Conservation (phyloP, 192 early-diverging fungal genomes). For the Coemansia sp. region DNA sequence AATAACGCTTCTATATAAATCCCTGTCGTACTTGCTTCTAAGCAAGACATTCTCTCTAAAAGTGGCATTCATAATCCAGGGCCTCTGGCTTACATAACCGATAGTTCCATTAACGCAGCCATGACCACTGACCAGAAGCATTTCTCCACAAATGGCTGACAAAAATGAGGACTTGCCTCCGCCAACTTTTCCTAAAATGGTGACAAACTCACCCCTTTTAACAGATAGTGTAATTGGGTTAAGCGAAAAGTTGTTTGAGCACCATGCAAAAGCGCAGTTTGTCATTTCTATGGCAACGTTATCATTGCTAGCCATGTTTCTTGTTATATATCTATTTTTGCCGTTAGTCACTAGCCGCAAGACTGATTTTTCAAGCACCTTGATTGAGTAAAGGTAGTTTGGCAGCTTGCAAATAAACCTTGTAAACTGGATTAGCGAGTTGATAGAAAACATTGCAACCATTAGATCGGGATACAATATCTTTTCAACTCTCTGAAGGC, state of each 20-base stretch:
- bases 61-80: constrained; percentile 48
- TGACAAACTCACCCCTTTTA: constrained; percentile 33
- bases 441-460: too few species aligned
- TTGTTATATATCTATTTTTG: too few species aligned
- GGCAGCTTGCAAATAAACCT: too few species aligned
- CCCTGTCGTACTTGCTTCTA: constrained; percentile 19
- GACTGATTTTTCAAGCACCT: too few species aligned
- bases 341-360: too few species aligned
- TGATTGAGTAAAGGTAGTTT: too few species aligned
- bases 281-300: constrained; percentile 5
- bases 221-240: constrained; percentile 10
- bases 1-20: constrained; percentile 27
- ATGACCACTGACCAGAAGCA: constrained; percentile 67
- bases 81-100: constrained; percentile 42
- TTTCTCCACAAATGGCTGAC: constrained; percentile 68
- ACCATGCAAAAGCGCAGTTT: constrained; percentile 27
- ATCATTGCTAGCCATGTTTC: too few species aligned
- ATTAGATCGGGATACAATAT: too few species aligned
- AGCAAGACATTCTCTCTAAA: constrained; percentile 50
- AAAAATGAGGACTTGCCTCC: constrained; percentile 61
- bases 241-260: constrained; percentile 20
- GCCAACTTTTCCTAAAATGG: constrained; percentile 59
- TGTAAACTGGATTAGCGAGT: too few species aligned
- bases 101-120: constrained; percentile 66
- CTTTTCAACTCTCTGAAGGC: too few species aligned